Evolutionary conservation across 2,329 filamentous ascomycete species (phyloP).

Genomic region (Penicillium sp.): DNA sequence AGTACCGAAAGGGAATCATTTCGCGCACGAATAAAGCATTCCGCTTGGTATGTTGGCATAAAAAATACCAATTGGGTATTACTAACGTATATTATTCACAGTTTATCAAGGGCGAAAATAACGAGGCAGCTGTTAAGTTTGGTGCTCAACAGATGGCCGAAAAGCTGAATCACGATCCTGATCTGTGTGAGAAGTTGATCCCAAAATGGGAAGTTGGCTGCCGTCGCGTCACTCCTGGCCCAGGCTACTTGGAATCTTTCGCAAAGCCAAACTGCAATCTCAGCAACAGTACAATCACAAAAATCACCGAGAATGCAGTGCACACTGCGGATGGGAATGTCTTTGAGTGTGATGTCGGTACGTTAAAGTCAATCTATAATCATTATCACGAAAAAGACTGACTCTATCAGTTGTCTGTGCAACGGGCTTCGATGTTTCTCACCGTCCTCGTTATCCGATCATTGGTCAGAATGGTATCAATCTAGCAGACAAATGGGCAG

Average conservation of each 20-base stretch:
- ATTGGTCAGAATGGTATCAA: slow-evolving; percentile 31
- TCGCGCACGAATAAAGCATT: slow-evolving; percentile 23
- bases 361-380: background rate
- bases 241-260: slow-evolving; percentile 32
- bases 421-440: slow-evolving; percentile 47
- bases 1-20: slow-evolving; percentile 41
- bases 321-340: slow-evolving; percentile 22
- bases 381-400: background rate
- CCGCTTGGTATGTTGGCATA: slow-evolving; percentile 15
- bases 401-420: slow-evolving; percentile 35
- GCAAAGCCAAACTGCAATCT: slow-evolving; percentile 23
- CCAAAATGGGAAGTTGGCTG: slow-evolving; percentile 29
- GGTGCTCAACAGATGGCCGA: slow-evolving; percentile 21
- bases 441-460: slow-evolving; percentile 39
- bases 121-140: slow-evolving; percentile 15
- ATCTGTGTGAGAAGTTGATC: slow-evolving; percentile 30
- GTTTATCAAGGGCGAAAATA: slow-evolving; percentile 23
- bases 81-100: background rate
- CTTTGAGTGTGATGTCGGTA: slow-evolving; percentile 26
- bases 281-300: slow-evolving; percentile 18
- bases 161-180: slow-evolving; percentile 25
- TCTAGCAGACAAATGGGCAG: slow-evolving; percentile 30
- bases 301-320: slow-evolving; percentile 21
- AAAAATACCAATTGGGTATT: background rate
- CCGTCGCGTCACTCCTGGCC: slow-evolving; percentile 28